Conservation (phyloP, 129 eudicot species). For the Calendula officinalis region DNA sequence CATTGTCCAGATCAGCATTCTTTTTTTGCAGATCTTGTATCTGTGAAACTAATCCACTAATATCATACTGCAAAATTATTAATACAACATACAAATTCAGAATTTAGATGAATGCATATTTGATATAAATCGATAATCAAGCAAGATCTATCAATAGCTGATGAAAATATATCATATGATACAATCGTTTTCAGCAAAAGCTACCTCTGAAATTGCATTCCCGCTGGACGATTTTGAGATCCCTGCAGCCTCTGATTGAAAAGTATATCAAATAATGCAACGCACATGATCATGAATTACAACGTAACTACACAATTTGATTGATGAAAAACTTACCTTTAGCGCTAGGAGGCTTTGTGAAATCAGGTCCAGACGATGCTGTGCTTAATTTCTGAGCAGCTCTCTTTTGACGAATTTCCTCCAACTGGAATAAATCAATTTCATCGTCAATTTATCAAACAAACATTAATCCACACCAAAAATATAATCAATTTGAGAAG, state of each 20-base stretch:
- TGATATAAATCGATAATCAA: conserved; percentile 2
- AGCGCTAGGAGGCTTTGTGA: conserved; percentile 53
- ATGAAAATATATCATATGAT: conserved; percentile 1
- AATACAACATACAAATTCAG: too few species aligned
- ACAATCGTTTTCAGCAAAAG: not conserved
- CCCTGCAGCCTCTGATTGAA: conserved; percentile 44
- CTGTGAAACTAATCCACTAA: conserved; percentile 80
- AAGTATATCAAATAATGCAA: not conserved
- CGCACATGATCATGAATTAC: not conserved
- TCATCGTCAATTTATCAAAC: not conserved
- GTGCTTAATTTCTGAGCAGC: conserved; percentile 84
- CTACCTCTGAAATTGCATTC: conserved; percentile 69
- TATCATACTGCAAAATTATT: conserved; percentile 60
- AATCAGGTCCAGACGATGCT: conserved; percentile 84
- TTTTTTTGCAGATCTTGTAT: conserved; percentile 65
- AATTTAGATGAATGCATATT: too few species aligned
- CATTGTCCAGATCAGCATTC: conserved; percentile 67
- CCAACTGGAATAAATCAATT: conserved; percentile 44
- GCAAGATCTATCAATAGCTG: not conserved
- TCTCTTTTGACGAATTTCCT: conserved; percentile 89
- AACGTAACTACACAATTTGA: not conserved
- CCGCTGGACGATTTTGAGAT: conserved; percentile 68
- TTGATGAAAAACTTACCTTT: conserved; percentile 29
- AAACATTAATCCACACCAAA: not conserved
- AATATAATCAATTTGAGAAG: not conserved